These are phyloP conservation scores for Zizania palustris DNA, from an alignment of 202 grass and related monocot genomes.

Conservation along the genomic window DNA sequence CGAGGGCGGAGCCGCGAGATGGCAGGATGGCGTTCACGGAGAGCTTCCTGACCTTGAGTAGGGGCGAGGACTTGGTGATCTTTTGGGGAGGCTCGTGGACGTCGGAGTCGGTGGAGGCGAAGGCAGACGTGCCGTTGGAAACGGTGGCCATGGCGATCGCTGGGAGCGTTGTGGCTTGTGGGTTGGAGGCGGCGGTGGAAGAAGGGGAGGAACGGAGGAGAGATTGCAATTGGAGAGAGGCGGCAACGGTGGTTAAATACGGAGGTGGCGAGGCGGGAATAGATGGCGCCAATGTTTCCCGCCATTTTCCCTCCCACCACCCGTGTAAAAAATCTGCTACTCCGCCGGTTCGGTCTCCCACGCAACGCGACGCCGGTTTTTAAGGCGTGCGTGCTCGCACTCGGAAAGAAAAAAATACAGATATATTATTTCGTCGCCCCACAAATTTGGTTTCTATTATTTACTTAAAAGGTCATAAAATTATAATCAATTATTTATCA, in stretches of 20 bases:
- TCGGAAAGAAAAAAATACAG: too few relatives aligned
- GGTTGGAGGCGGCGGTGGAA: neutral
- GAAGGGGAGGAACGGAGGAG: neutral
- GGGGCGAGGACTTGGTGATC: slow-evolving; percentile 49
- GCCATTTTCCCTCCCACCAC: slow-evolving; percentile 50
- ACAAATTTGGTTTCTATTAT: too few relatives aligned
- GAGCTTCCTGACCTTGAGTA: slow-evolving; percentile 87
- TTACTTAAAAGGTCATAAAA: too few relatives aligned
- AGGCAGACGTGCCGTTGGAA: slow-evolving; percentile 33
- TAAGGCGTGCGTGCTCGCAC: too few relatives aligned
- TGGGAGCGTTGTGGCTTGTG: neutral
- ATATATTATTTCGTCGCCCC: too few relatives aligned
- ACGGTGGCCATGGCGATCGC: slow-evolving; percentile 46
- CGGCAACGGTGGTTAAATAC: slow-evolving; percentile 15
- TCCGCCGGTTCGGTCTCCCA: neutral
- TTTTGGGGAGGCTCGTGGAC: slow-evolving; percentile 59
- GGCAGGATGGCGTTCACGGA: slow-evolving; percentile 75
- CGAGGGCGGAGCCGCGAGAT: slow-evolving; percentile 65
- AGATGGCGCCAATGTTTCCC: slow-evolving; percentile 58
- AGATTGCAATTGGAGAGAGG: neutral
- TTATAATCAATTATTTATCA: too few relatives aligned
- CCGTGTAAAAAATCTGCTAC: slow-evolving; percentile 15
- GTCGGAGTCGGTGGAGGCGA: slow-evolving; percentile 15
- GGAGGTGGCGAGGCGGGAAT: slow-evolving; percentile 36
- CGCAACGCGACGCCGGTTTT: neutral